Conservation (phyloP, 2,329 filamentous ascomycete species). For the Xylariaceae sp. region DNA sequence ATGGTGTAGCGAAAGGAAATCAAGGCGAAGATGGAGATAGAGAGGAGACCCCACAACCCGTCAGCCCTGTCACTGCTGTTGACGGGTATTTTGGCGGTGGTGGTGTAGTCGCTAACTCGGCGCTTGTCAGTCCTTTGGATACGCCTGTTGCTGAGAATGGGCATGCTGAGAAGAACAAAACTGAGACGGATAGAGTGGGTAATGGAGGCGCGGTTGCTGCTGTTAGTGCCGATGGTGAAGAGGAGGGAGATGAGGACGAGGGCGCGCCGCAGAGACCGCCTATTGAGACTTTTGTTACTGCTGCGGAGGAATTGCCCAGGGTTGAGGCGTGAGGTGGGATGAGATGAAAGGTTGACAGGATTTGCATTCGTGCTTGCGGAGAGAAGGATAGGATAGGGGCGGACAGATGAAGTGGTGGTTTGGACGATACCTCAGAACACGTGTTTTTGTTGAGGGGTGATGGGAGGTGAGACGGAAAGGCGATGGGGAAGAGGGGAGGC, state of each 20-base stretch:
- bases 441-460: too few species aligned
- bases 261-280: constrained; percentile 19
- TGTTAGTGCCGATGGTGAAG: too few species aligned
- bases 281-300: constrained; percentile 55
- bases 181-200: not conserved
- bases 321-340: not conserved
- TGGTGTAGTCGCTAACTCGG: too few species aligned
- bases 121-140: constrained; percentile 9
- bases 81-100: not conserved
- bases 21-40: too few species aligned
- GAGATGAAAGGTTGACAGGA: not conserved
- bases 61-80: not conserved
- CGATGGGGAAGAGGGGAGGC: too few species aligned
- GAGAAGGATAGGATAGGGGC: not conserved
- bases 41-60: not conserved
- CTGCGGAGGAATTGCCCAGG: constrained; percentile 41
- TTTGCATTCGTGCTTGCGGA: not conserved
- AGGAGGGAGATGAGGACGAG: too few species aligned
- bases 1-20: too few species aligned
- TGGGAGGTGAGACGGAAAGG: too few species aligned
- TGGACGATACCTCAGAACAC: too few species aligned
- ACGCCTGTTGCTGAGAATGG: constrained; percentile 10
- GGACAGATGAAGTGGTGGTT: too few species aligned
- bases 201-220: constrained; percentile 9
- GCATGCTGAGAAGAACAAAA: not conserved